phyloP scores from a whole-genome alignment of 2,329 filamentous ascomycete species.

The Blastomyces silverae region DNA sequence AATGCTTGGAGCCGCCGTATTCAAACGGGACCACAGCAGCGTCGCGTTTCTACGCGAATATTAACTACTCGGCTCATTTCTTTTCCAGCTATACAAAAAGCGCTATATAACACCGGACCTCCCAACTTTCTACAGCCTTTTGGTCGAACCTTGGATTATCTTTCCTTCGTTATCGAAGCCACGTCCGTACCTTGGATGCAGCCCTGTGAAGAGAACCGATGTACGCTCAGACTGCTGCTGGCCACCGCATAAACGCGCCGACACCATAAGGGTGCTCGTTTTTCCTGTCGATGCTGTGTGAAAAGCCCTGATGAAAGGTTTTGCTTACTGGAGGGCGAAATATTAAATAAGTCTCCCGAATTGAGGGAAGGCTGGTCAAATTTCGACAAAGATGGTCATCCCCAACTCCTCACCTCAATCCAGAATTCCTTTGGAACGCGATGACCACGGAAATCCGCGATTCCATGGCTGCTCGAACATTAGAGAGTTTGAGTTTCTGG shows the following conservation, averaged over 20 bases:
- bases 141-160: neutral
- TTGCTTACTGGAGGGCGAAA: neutral
- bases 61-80: neutral
- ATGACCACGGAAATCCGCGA: conserved; percentile 46
- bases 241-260: neutral
- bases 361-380: neutral
- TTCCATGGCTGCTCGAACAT: conserved; percentile 73
- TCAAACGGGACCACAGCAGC: neutral
- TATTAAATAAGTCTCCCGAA: neutral
- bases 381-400: conserved; percentile 30
- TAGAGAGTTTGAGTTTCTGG: conserved; percentile 37
- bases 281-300: neutral
- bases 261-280: conserved; percentile 8
- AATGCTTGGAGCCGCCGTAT: neutral
- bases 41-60: neutral
- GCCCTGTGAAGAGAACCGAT: conserved; percentile 2
- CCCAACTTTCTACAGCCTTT: too few species aligned
- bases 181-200: neutral
- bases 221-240: neutral
- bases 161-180: conserved; percentile 1
- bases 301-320: neutral
- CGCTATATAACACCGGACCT: neutral
- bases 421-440: conserved; percentile 41
- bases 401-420: conserved; percentile 25
- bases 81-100: neutral